phyloP scores from a whole-genome alignment of 1,284 basidiomycete genomes.

The Veloporphyrellus conicus region DNA sequence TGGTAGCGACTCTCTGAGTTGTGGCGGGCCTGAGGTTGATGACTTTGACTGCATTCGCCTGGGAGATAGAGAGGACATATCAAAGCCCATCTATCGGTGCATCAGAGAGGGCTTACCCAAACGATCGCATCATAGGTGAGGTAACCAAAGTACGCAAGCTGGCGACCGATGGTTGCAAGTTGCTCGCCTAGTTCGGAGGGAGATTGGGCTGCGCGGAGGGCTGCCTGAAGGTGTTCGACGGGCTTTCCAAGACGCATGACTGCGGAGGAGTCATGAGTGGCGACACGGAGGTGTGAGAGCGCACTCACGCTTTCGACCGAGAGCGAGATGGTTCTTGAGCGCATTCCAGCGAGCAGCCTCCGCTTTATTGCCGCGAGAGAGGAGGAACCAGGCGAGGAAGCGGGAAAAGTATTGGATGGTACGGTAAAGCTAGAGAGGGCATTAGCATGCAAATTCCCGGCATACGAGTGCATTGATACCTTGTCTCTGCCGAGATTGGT shows the following conservation, averaged over 20 bases:
- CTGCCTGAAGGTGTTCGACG: conserved; percentile 90
- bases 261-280: conserved; percentile 31
- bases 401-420: conserved; percentile 90
- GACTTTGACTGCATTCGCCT: conserved; percentile 72
- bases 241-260: conserved; percentile 94
- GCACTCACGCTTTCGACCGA: conserved; percentile 71
- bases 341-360: conserved; percentile 73
- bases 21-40: conserved; percentile 63
- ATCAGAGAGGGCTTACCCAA: conserved; percentile 60
- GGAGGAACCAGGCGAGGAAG: conserved; percentile 81
- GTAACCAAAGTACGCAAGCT: conserved; percentile 90
- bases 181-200: conserved; percentile 67
- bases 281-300: conserved; percentile 7
- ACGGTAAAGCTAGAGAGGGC: conserved; percentile 71
- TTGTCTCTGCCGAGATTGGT: conserved; percentile 90
- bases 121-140: conserved; percentile 76
- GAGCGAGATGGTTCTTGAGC: conserved; percentile 75
- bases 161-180: conserved; percentile 77
- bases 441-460: neutral
- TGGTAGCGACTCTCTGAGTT: conserved; percentile 61
- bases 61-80: conserved; percentile 4
- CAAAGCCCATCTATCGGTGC: neutral
- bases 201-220: conserved; percentile 70
- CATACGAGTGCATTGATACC: conserved; percentile 39
- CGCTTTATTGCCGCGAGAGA: conserved; percentile 58